Evolutionary conservation across 1,139 yeast genomes (phyloP), one percentile per base, ranked within the genome.

Genomic region (Blastobotrys ciferrii): DNA sequence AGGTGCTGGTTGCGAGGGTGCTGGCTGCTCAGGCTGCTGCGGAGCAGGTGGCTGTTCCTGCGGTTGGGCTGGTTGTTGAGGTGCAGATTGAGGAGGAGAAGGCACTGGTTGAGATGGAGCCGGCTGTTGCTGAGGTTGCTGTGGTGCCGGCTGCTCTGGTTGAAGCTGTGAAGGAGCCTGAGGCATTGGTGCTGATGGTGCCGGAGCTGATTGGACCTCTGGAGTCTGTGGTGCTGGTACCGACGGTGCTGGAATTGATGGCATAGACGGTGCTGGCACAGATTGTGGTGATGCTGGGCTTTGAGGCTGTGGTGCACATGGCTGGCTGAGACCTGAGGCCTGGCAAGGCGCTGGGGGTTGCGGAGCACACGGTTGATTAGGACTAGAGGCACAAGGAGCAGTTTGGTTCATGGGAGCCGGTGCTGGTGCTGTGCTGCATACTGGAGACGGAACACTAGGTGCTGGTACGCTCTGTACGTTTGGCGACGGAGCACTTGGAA

Each of bases 191-290:
- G 33, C 33, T 31, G 33, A n/a, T 31, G 33, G 33, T 6, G 33
- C 33, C 4, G 33, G 33, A 13, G 33, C n/a, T n/a, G 5, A 13
- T 19, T 18, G n/a, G n/a, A n/a, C n/a, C n/a, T n/a, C 31, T 18
- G 30, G 30, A 18, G 17, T 30, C n/a, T 28, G 42, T 37, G 30
- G 42, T 30, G 25, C 32, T 18, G 33, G 36, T 17, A n/a, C 36
- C 18, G 15, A 32, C 14, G 33, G 32, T 30, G 23, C 25, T 17
- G 25, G 30, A n/a, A n/a, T n/a, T n/a, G n/a, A n/a, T 15, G 39
- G 19, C 5, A 15, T 5, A 13, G 20, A n/a, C n/a, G 39, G 39
- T 14, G 39, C 20, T 35, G 39, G n/a, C 28, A 23, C 5, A 23
- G 28, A 23, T 9, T 23, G 28, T 23, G 28, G 28, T 23, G 28